These are phyloP conservation scores for Hortiboletus rubellus DNA, from an alignment of 1,284 basidiomycete species.

Conservation along the genomic window DNA sequence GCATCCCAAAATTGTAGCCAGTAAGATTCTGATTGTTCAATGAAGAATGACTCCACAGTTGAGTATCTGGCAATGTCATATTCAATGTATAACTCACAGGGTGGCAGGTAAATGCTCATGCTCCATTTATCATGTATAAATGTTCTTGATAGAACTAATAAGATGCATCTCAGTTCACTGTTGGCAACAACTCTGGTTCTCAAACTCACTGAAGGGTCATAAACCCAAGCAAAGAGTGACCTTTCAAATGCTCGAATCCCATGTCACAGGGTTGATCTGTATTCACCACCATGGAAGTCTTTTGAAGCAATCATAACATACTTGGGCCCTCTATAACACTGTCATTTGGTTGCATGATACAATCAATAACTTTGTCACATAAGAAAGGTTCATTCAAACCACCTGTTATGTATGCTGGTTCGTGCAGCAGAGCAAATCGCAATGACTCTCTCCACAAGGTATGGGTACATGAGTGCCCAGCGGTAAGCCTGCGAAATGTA, in stretches of 20 bases:
- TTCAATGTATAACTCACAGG: not conserved
- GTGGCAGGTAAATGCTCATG: not conserved
- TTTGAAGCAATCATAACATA: slow-evolving; percentile 50
- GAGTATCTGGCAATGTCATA: not conserved
- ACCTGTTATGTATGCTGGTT: not conserved
- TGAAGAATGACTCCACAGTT: not conserved
- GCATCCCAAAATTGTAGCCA: not conserved
- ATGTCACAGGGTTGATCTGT: slow-evolving; percentile 34
- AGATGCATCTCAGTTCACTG: not conserved
- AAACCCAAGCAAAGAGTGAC: slow-evolving; percentile 57
- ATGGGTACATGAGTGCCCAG: slow-evolving; percentile 1
- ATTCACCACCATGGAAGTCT: slow-evolving; percentile 46
- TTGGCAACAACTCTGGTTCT: not conserved
- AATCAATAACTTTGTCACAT: slow-evolving; percentile 13
- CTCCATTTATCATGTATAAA: not conserved
- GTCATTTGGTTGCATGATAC: slow-evolving; percentile 30
- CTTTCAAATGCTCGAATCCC: slow-evolving; percentile 54
- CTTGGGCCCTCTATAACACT: slow-evolving; percentile 40
- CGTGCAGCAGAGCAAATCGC: slow-evolving; percentile 29
- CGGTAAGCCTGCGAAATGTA: not conserved
- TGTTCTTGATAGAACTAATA: not conserved
- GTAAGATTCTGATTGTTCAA: not conserved
- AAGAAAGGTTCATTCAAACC: slow-evolving; percentile 9
- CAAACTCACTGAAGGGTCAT: slow-evolving; percentile 43
- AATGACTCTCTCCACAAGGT: slow-evolving; percentile 26